A percentile compares a stretch with the other conserved stretches of the same genome.
These are phyloP conservation scores for Ceratocystis cacaofunesta DNA, from an alignment of 2,329 filamentous ascomycete genomes.

Conservation along the genomic window DNA sequence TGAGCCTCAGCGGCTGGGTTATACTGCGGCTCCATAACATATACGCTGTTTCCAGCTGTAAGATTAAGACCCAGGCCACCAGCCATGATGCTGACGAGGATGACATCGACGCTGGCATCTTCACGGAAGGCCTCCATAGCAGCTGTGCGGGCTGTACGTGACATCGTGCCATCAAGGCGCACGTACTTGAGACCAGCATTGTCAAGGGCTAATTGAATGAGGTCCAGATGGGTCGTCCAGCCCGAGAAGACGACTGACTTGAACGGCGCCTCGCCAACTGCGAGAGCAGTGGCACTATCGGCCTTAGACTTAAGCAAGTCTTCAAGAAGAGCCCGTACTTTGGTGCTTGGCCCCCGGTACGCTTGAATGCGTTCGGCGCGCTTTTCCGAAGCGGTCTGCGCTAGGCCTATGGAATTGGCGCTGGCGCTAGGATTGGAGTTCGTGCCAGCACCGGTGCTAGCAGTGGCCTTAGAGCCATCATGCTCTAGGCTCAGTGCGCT, in stretches of 20 bases:
- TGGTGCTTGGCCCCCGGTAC: slow-evolving; percentile 81
- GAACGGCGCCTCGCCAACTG: slow-evolving; percentile 53
- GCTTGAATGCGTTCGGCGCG: slow-evolving; percentile 28
- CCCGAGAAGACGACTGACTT: slow-evolving; percentile 91
- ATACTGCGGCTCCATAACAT: slow-evolving; percentile 97
- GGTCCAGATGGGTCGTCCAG: slow-evolving; percentile 90
- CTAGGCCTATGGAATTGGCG: background rate
- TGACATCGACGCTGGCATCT: slow-evolving; percentile 56
- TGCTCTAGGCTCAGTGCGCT: slow-evolving; percentile 43
- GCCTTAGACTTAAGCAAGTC: slow-evolving; percentile 51
- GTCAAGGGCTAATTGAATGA: slow-evolving; percentile 71
- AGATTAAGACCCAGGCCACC: slow-evolving; percentile 86
- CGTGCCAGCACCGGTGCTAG: slow-evolving; percentile 17
- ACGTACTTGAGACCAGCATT: slow-evolving; percentile 51
- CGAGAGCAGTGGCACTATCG: slow-evolving; percentile 39
- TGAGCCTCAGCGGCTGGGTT: slow-evolving; percentile 92
- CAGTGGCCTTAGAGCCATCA: slow-evolving; percentile 32
- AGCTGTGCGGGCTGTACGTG: slow-evolving; percentile 53
- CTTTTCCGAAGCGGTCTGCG: slow-evolving; percentile 19
- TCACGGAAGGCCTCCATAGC: slow-evolving; percentile 68
- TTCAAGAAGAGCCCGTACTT: slow-evolving; percentile 69
- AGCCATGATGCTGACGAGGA: slow-evolving; percentile 83
- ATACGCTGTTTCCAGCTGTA: slow-evolving; percentile 71
- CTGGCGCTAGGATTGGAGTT: slow-evolving; percentile 15
- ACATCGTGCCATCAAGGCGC: slow-evolving; percentile 86